Base-by-base conservation (phyloP, 495 filamentous ascomycete species). In the Pyronema omphalodes region DNA sequence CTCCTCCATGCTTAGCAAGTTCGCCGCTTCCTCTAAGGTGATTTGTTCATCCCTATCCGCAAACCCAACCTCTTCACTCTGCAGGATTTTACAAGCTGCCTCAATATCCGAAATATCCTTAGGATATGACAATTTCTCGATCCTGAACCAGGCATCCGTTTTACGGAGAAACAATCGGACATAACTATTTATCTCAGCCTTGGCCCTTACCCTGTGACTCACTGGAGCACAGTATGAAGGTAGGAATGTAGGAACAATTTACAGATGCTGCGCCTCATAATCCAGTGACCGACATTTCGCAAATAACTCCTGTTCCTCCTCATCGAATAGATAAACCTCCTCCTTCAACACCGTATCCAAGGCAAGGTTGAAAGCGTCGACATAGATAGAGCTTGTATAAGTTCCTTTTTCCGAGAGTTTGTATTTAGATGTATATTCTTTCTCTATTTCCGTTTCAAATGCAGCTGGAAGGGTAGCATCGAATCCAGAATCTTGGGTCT, bases 291-390 rank as follows among this genome's bases (percentile, higher is more conserved):
- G 75, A 86, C 89, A 98, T 46, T 79, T 70, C 12, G 71, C 67
- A 66, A 98, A 95, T 0, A 95, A 75, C 43, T 74, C 69, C 66
- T 76, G 77, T 67, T 98, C 91, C 12, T 79, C 79, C 58, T 78
- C 77, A 60, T 86, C 75, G 64, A 96, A 98, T 9, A 98, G 70
- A 65, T 94, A 86, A 1, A 77, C 73, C 64, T 98, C 91, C 45
- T 95, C 88, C 46, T 83, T 80, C 5, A 98, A 71, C 17, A 96
- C 89, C 2, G 87, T 96, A 55, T 88, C 80, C 43, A 98, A 72
- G 14, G 88, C 87, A 12, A 95, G 70, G 67, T 94, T 94, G 74
- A 98, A 98, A 15, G 89, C 91, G 67, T 98, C 89, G 12, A 95
- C 87, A 60, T 98, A 98, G 52, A 98, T 88, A 4, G 91, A 96